Percentiles rank a stretch among this genome's conserved stretches.
Evolutionary conservation across 768 basidiomycete genomes (phyloP).

Genomic region (Dioszegia crocea): DNA sequence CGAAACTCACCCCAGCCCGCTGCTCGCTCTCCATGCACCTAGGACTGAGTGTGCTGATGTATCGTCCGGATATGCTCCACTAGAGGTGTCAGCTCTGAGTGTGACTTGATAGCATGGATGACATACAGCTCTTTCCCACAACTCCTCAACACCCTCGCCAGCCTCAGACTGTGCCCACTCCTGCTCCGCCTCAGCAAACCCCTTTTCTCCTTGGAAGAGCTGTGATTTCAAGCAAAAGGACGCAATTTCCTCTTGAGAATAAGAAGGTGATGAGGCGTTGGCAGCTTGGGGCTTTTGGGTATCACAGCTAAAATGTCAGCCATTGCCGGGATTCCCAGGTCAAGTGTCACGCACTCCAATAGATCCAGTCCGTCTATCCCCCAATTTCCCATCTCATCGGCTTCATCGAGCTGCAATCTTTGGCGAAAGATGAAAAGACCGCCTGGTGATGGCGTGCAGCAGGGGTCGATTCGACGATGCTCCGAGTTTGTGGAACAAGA

Average conservation of each 20-base stretch:
- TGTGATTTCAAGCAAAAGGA: constrained; percentile 35
- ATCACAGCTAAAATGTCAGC: constrained; percentile 22
- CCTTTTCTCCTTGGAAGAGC: constrained; percentile 29
- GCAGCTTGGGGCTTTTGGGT: constrained; percentile 6
- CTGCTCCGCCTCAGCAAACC: constrained; percentile 29
- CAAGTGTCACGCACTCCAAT: constrained; percentile 36
- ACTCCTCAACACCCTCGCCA: constrained; percentile 48
- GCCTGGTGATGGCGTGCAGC: constrained; percentile 37
- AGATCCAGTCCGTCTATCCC: constrained; percentile 46
- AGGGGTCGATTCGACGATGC: constrained; percentile 20
- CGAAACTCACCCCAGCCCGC: constrained; percentile 16
- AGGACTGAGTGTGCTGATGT: constrained; percentile 39
- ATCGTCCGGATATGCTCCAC: constrained; percentile 44
- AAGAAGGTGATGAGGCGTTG: constrained; percentile 17
- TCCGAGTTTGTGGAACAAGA: constrained; percentile 20
- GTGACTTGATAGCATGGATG: background rate
- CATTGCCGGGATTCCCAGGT: too few relatives aligned
- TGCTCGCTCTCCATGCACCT: constrained; percentile 15
- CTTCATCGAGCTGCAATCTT: constrained; percentile 46
- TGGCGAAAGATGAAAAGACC: constrained; percentile 45
- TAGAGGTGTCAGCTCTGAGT: constrained; percentile 3
- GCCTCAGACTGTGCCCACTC: constrained; percentile 49
- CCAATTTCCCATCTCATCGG: constrained; percentile 42
- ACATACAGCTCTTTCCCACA: constrained; percentile 45
- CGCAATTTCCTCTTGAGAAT: constrained; percentile 41